Evolutionary conservation across 2,329 filamentous ascomycete species (phyloP), one percentile per base, ranked within the genome.

Genomic region (Pestalotiopsis sp.): DNA sequence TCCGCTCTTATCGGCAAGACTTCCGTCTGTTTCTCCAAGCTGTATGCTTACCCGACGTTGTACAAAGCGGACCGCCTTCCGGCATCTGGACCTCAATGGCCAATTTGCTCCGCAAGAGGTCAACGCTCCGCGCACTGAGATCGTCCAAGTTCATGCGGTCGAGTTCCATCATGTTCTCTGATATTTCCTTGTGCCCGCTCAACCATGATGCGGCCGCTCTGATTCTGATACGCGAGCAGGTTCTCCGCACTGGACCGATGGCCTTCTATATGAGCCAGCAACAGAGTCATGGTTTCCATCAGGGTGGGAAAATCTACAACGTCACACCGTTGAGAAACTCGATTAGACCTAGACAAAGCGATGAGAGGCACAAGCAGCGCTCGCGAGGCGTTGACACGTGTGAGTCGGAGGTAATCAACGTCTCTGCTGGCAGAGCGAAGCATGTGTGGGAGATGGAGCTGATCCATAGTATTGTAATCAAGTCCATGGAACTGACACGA

Each of bases 401-500:
- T 81, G 25, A 81, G 78, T 57, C 78, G 81, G 74, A 77, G 82
- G 72, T 81, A 81, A 14, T 80, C 78, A 61, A 79, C 79, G 11
- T 75, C 6, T 67, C 65, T 17, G 78, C 76, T 4, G 68, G 66
- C 74, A 6, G 77, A 69, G 1, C 75, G 75, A 4, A 85, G 75
- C 70, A 86, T 77, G 68, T 83, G 83, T 1, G 84, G 84, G 2
- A 86, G 72, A 71, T 86, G 84, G 4, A 84, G 76, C 65, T 82
- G 82, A 2, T 78, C 75, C 11, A 86, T 71, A 7, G 85, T 72
- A 61, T 84, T 79, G 67, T 82, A 81, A 66, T 86, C 80, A 6
- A 77, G 74, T 45, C 85, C 76, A 31, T 31, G 7, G 27, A 31
- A 5, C 27, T 31, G 27, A 31, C 27, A 6, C 1, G 27, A 31